phyloP scores from a whole-genome alignment of 2,329 filamentous ascomycete species.

The Diaporthe batatas region DNA sequence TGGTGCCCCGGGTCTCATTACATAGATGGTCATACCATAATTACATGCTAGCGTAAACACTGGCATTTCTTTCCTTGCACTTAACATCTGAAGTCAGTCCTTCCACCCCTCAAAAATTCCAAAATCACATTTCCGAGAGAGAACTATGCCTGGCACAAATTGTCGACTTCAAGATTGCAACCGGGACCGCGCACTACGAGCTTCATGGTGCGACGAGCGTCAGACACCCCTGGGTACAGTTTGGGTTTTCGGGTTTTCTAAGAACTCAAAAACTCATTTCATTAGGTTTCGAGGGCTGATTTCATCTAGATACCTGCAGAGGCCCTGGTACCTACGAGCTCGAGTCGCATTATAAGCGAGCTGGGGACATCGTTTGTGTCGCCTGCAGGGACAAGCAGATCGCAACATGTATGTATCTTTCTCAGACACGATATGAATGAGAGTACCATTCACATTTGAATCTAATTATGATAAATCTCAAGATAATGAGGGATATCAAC shows the following conservation, averaged over 20 bases:
- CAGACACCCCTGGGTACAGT: neutral
- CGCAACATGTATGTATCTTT: neutral
- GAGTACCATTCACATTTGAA: neutral
- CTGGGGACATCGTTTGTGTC: neutral
- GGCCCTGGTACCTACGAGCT: neutral
- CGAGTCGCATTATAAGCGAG: neutral
- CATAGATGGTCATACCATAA: neutral
- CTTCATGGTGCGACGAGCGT: conserved; percentile 1
- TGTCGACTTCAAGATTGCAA: neutral
- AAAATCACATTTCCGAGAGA: neutral
- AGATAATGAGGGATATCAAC: neutral
- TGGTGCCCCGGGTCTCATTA: neutral
- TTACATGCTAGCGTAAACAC: neutral
- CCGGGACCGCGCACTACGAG: neutral
- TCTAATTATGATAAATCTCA: neutral
- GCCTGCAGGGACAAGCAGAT: neutral
- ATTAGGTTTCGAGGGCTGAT: neutral
- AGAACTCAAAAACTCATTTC: neutral
- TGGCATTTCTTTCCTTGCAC: neutral
- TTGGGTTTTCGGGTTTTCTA: neutral
- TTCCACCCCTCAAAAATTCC: neutral
- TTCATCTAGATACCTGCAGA: neutral
- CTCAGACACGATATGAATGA: neutral
- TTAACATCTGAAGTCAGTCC: neutral
- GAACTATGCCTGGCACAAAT: neutral